Conservation (phyloP, 1,139 yeast species). For the Suhomyces bolitotheri region DNA sequence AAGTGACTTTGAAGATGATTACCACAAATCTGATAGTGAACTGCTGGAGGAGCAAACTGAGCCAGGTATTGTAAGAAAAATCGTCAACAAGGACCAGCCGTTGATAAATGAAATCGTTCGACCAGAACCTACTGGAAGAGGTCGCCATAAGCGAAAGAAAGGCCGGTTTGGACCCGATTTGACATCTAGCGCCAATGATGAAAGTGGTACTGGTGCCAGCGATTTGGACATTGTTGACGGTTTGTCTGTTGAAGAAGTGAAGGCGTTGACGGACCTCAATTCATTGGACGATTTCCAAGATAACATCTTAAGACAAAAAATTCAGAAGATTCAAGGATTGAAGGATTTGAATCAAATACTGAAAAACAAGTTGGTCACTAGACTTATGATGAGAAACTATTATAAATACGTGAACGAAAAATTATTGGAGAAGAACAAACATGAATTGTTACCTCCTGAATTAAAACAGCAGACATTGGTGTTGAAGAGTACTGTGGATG, state of each 20-base stretch:
- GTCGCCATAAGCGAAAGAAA: constrained; percentile 5
- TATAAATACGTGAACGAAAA: constrained; percentile 46
- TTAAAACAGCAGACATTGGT: constrained; percentile 23
- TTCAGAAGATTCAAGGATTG: constrained; percentile 55
- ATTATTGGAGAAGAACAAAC: constrained; percentile 18
- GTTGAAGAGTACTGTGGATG: constrained; percentile 9
- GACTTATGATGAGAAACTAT: constrained; percentile 75
- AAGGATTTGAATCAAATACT: constrained; percentile 48
- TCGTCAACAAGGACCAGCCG: constrained; percentile 49
- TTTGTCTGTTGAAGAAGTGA: constrained; percentile 36
- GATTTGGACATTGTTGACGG: constrained; percentile 44
- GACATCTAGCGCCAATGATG: constrained; percentile 17
- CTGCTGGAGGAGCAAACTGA: constrained; percentile 32
- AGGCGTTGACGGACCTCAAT: constrained; percentile 38
- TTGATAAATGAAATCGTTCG: constrained; percentile 52
- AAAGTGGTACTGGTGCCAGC: constrained; percentile 29
- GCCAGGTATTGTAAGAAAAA: constrained; percentile 56
- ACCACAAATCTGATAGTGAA: constrained; percentile 10
- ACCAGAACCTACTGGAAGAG: constrained; percentile 31
- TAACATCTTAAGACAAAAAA: constrained; percentile 53
- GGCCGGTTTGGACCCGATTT: constrained; percentile 1
- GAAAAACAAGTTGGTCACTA: constrained; percentile 65
- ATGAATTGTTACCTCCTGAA: constrained; percentile 15
- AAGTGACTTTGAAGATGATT: constrained; percentile 29
- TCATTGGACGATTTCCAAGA: constrained; percentile 55